phyloP scores from a whole-genome alignment of 345 rosid genomes.

The Linum tenue region DNA sequence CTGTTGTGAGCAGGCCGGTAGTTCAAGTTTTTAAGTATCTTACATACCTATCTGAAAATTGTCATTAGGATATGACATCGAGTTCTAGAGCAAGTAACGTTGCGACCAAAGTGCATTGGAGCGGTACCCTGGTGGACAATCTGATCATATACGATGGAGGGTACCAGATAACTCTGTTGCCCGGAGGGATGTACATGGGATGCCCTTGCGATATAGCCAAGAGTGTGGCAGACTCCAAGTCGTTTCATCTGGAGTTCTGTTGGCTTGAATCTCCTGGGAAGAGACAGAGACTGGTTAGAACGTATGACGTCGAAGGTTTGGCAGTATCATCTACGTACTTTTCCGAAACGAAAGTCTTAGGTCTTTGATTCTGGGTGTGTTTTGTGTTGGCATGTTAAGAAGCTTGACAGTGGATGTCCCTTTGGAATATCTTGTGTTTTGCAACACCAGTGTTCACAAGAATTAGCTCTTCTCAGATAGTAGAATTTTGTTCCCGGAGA shows the following conservation, averaged over 20 bases:
- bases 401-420: neutral
- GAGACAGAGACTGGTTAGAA: slow-evolving; percentile 74
- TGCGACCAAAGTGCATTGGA: slow-evolving; percentile 56
- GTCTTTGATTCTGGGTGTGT: neutral
- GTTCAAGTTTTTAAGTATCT: neutral
- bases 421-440: too few species aligned
- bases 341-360: slow-evolving; percentile 37
- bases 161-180: slow-evolving; percentile 57
- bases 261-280: slow-evolving; percentile 63
- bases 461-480: too few species aligned
- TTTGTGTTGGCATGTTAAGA: neutral
- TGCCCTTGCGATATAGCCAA: slow-evolving; percentile 59
- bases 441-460: neutral
- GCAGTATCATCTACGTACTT: slow-evolving; percentile 80
- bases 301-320: slow-evolving; percentile 72
- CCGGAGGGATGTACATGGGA: slow-evolving; percentile 91
- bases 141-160: slow-evolving; percentile 57
- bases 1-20: neutral
- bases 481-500: too few species aligned
- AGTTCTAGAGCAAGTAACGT: slow-evolving; percentile 27
- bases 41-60: neutral
- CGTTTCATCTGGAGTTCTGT: slow-evolving; percentile 82
- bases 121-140: slow-evolving; percentile 42
- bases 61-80: slow-evolving; percentile 44
- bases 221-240: slow-evolving; percentile 53